Percentiles rank a stretch among this genome's conserved stretches.
Conservation (phyloP, 352 stramenopile species). For the Sclerospora graminicola region DNA sequence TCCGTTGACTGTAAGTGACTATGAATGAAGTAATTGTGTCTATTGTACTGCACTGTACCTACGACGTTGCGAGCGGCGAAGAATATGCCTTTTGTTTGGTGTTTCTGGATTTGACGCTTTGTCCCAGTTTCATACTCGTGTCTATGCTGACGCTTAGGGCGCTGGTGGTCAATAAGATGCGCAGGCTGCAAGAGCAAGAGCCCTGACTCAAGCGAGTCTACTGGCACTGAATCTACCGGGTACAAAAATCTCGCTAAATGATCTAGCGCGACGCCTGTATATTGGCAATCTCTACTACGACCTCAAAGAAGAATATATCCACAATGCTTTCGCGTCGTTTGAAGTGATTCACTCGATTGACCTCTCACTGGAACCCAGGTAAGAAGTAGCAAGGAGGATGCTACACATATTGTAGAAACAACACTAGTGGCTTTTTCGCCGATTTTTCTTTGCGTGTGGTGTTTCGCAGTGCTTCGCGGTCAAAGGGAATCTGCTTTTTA, state of each 20-base stretch:
- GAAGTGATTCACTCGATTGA: conserved; percentile 67
- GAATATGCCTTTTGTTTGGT: too few relatives aligned
- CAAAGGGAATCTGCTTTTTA: conserved; percentile 76
- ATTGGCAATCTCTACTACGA: too few relatives aligned
- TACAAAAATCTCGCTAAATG: conserved; percentile 35
- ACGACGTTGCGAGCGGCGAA: conserved; percentile 4
- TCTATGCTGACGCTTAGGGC: conserved; percentile 29
- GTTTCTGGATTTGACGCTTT: too few relatives aligned
- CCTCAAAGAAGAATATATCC: conserved; percentile 70
- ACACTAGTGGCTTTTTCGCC: conserved; percentile 1
- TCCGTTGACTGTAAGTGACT: conserved; percentile 20
- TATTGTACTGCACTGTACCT: not conserved
- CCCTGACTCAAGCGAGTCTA: conserved; percentile 60
- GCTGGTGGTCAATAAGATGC: conserved; percentile 32
- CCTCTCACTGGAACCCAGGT: conserved; percentile 69
- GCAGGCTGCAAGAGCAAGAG: conserved; percentile 44
- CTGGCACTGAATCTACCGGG: conserved; percentile 44
- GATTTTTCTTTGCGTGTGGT: too few relatives aligned
- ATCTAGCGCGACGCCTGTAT: too few relatives aligned
- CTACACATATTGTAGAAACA: too few relatives aligned
- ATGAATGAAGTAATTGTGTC: conserved; percentile 5
- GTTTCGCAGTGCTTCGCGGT: conserved; percentile 46
- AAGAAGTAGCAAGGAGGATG: conserved; percentile 2
- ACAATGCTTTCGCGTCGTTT: conserved; percentile 51
- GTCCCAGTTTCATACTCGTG: too few relatives aligned